Evolutionary conservation across 2,329 filamentous ascomycete genomes (phyloP), one percentile per base, ranked within the genome.

Genomic region (Pseudogymnoascus sp.): DNA sequence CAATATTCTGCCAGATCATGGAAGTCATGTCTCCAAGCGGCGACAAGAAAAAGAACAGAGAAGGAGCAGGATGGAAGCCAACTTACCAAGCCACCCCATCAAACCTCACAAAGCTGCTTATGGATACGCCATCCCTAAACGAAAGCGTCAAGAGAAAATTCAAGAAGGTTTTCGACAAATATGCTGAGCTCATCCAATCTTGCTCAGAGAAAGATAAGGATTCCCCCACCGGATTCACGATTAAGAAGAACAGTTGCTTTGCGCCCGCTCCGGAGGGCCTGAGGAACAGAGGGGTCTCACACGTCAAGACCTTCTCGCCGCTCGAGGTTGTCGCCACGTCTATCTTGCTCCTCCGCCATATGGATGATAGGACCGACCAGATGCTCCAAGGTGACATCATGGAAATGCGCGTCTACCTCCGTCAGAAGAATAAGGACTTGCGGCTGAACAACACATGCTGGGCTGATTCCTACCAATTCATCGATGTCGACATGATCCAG

Each of bases 1-100:
- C 73, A 16, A 72, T 74, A 10, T 74, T 75, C 45, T 71, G 72
- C 4, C 74, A 75, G 67, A 67, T 75, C 14, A 67, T 72, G 65
- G 71, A 74, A 62, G 69, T 71, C 57, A 65, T 69, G 60, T 37
- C 18, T 61, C 34, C 57, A 16, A 40, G 54, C 12, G 36, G 65
- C 64, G 57, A 60, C 16, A 57, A 62, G 60, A 51, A 57, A 51
- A 31, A 34, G 42, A 42, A 63, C 61, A 36, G n/a, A 62, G 36
- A 65, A 51, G 64, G 66, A 18, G 63, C 68, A 21, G 63, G 54
- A 10, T 60, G 65, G 12, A 59, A 23, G n/a, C 72, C 72, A 14
- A 68, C 67, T 21, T 69, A 74, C 4, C 70, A 71, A 66, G 66
- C 72, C n/a, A 70, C 66, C 31, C 71, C 73, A 8, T 62, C 67